Evolutionary conservation across 345 rosid species (phyloP), one percentile per base, ranked within the genome.

Genomic region (Populus nigra): DNA sequence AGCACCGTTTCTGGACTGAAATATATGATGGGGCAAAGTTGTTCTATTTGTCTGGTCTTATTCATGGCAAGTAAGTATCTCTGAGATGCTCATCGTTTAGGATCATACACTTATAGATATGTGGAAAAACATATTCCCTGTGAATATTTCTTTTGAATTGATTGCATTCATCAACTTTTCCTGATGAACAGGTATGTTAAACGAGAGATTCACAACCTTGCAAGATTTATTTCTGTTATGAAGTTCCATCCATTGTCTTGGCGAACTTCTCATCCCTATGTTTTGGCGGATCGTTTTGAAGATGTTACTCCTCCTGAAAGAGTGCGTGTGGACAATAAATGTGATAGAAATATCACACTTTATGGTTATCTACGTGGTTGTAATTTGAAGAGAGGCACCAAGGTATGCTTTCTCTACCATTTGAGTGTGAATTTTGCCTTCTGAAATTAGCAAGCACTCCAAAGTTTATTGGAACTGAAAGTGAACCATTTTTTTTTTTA

Each of bases 1-100:
- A 93, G 88, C 94, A 93, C 81, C 99, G 98, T 65, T 96, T 93
- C 81, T 92, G 98, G 99, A 91, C 97, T 7, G 99, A 96, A 87
- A 93, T 88, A 73, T 90, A 87, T 80, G 83, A 80, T 73, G 99
- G 99, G 66, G 98, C 99, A 53, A 96, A 96, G 81, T 80, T 96
- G 75, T 95, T 95, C 72, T 91, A 90, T 87, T 86, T 93, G 78
- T 95, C 98, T 76, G 99, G 99, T 74, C 93, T 93, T 65, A 84
- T 89, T 68, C 90, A 91, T 85, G 99, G 92, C 73, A 93, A 85
- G 99, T 95, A 84, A 93, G 97, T 82, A 77, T 79, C 59, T 73
- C 25, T 12, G 29, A 0, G 29, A 35, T 65, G 53, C 65, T 15
- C 17, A 67, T 70, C 1, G 1, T 47, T 47, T 47, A 12, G 53